Evolutionary conservation across 805 yeast species (phyloP), one percentile per base, ranked within the genome.

Genomic region (Sporopachydermia lactativora): DNA sequence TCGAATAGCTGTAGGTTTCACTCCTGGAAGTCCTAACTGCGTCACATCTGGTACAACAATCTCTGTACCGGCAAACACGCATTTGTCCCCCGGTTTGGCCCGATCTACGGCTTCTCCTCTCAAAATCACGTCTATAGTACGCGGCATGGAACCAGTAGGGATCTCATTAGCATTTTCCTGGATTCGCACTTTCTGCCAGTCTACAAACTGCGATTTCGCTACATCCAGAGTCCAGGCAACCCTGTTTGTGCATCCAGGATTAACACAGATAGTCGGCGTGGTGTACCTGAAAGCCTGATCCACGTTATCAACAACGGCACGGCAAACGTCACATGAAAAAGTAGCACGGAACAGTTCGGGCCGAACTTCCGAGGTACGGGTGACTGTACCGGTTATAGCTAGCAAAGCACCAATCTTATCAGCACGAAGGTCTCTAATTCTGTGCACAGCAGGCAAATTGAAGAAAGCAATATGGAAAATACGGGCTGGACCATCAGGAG

Each of bases 141-240:
- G 75, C 17, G 98, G 98, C 98, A 89, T 89, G 3, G 96, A 86
- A 18, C 98, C 98, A 0, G 96, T 85, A 18, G 98, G 98, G 43
- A 89, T 89, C 60, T 89, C 97, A 50, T 70, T 81, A n/a, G 96
- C 78, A 53, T 89, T 92, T 55, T 89, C 98, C 58, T 89, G 98
- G 48, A 89, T 81, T 51, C 96, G 74, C 17, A 86, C 89, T 48
- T 81, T 81, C 59, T 89, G 98, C 98, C 98, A 89, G 65, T 89
- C 97, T 47, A 85, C 67, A 53, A 92, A 89, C 45, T 79, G 82
- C 0, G 95, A 83, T 58, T 85, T 84, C 28, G 81, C 61, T 19
- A 89, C 77, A 51, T 82, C 78, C 43, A 92, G 63, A 1, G 94
- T 75, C 94, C 96, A 89, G 42, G 75, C 68, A 2, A 81, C 70